These are phyloP conservation scores for Rubroshorea leprosula DNA, from an alignment of 345 rosid species.

Conservation along the genomic window DNA sequence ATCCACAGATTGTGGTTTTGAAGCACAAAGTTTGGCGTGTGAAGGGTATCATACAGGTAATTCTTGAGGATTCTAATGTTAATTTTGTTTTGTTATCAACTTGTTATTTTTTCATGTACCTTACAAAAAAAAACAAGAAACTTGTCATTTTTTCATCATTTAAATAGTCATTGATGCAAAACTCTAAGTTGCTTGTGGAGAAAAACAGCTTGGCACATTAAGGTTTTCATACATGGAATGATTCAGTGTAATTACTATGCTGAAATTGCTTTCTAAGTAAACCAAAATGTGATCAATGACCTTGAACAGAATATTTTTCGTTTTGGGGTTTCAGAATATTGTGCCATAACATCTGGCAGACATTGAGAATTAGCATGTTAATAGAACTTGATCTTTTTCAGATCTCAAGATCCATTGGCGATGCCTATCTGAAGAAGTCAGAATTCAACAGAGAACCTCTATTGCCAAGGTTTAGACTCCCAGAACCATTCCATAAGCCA, in stretches of 20 bases:
- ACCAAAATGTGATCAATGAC: neutral
- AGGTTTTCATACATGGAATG: too few species aligned
- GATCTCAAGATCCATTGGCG: conserved; percentile 94
- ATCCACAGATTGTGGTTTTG: conserved; percentile 85
- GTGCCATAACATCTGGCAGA: too few species aligned
- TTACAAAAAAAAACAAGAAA: neutral
- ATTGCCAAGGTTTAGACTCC: conserved; percentile 70
- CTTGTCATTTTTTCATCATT: too few species aligned
- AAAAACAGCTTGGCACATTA: too few species aligned
- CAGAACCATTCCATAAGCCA: conserved; percentile 65
- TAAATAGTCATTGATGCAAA: neutral
- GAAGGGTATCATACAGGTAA: conserved; percentile 93
- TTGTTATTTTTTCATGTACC: neutral
- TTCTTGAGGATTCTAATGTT: neutral
- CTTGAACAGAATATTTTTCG: neutral
- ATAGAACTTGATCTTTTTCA: conserved; percentile 23
- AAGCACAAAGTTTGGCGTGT: conserved; percentile 98
- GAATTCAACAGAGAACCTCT: conserved; percentile 89
- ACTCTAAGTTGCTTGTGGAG: neutral
- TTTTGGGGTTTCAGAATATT: too few species aligned
- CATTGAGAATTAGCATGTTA: neutral
- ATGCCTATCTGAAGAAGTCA: conserved; percentile 80
- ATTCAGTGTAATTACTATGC: neutral
- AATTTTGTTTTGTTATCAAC: neutral
- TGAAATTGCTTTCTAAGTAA: neutral